Evolutionary conservation across 2,329 filamentous ascomycete species (phyloP).

Genomic region (Colletotrichum chrysophilum): DNA sequence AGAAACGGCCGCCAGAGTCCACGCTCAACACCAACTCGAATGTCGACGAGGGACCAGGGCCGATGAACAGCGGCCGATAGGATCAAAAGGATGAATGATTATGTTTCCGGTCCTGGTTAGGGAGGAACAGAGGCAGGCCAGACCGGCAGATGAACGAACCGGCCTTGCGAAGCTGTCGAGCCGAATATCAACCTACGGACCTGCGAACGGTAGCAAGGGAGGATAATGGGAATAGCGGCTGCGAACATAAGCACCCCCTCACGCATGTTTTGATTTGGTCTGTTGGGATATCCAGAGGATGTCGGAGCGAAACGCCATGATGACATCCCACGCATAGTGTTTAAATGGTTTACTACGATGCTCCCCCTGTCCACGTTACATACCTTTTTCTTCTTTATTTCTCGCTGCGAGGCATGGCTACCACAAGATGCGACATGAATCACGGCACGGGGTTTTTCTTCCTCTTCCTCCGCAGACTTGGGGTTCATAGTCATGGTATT

Average conservation of each 20-base stretch:
- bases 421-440: not conserved
- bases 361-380: not conserved
- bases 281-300: conserved; percentile 23
- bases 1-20: not conserved
- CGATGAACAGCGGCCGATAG: not conserved
- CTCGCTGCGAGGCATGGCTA: not conserved
- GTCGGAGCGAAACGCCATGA: conserved; percentile 12
- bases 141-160: not conserved
- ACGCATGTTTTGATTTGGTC: not conserved
- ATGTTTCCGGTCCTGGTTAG: not conserved
- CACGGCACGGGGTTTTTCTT: not conserved
- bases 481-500: not conserved
- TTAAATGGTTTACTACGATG: not conserved
- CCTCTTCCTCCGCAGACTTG: not conserved
- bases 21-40: not conserved
- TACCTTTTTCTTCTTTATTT: not conserved
- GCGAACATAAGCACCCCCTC: not conserved
- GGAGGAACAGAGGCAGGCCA: not conserved
- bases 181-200: not conserved
- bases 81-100: not conserved
- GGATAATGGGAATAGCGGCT: not conserved
- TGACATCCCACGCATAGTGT: conserved; percentile 17
- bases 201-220: not conserved
- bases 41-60: not conserved
- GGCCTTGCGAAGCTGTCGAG: not conserved